Conservation (phyloP, 768 basidiomycete species). For the Boletus coccyginus region DNA sequence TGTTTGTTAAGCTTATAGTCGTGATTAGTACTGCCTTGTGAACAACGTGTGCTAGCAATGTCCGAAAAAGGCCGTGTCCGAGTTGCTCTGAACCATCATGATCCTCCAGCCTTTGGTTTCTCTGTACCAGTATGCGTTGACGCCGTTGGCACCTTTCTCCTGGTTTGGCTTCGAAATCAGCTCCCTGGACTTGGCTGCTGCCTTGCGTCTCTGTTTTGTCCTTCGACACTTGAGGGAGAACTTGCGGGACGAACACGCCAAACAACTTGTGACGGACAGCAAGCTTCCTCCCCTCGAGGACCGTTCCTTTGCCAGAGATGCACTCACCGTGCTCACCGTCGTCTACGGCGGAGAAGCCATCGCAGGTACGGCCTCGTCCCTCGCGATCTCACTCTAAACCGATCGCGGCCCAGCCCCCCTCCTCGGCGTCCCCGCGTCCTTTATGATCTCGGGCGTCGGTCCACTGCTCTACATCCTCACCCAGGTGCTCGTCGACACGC, state of each 20-base stretch:
- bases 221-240: conserved; percentile 66
- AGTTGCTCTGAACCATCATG: conserved; percentile 20
- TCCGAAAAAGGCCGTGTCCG: conserved; percentile 1
- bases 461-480: conserved; percentile 58
- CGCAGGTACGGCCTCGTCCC: conserved; percentile 43
- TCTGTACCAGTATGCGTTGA: conserved; percentile 50
- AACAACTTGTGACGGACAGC: conserved; percentile 33
- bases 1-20: conserved; percentile 6
- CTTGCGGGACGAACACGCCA: conserved; percentile 42
- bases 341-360: conserved; percentile 81
- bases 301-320: conserved; percentile 56
- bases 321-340: conserved; percentile 57
- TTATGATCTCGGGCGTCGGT: conserved; percentile 70
- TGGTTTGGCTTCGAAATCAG: conserved; percentile 61
- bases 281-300: conserved; percentile 38
- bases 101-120: conserved; percentile 42
- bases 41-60: background rate
- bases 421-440: conserved; percentile 68
- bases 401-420: conserved; percentile 42
- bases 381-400: background rate
- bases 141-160: conserved; percentile 62
- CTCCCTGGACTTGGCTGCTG: conserved; percentile 65
- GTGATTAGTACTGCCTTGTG: background rate
- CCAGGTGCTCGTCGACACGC: conserved; percentile 58
- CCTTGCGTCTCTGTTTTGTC: conserved; percentile 65